Evolutionary conservation across 1,139 yeast species (phyloP).

Genomic region (Scheffersomyces segobiensis): DNA sequence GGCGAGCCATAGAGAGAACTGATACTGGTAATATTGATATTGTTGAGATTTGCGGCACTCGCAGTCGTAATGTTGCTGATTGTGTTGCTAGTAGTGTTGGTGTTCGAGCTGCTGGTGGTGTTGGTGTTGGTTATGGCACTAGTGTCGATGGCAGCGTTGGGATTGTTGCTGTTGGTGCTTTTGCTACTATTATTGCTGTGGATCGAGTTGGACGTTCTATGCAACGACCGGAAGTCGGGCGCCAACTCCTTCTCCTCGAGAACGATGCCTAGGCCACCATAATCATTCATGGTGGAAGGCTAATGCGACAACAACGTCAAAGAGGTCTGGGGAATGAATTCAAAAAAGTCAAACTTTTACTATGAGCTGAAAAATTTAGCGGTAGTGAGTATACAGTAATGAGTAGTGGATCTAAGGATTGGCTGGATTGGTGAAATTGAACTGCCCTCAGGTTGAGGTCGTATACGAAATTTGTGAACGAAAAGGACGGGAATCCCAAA

Average conservation of each 20-base stretch:
- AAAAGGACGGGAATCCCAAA: not conserved
- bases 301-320: not conserved
- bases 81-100: not conserved
- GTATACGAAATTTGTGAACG: not conserved
- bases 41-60: not conserved
- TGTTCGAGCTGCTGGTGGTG: not conserved
- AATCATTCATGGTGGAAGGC: slow-evolving; percentile 10
- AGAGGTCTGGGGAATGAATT: not conserved
- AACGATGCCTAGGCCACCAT: slow-evolving; percentile 16
- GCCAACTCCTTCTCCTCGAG: slow-evolving; percentile 13
- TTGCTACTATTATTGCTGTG: not conserved
- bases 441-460: not conserved
- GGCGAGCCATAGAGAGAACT: not conserved
- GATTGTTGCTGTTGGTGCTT: not conserved
- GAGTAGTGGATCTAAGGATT: not conserved
- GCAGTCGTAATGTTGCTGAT: not conserved
- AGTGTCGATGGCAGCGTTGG: not conserved
- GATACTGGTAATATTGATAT: not conserved
- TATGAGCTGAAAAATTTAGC: not conserved
- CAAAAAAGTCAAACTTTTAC: not conserved
- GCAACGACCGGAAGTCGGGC: not conserved
- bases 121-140: not conserved
- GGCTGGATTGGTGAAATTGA: not conserved
- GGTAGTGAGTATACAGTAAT: not conserved
- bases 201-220: not conserved